Evolutionary conservation across 2,329 filamentous ascomycete genomes (phyloP).

Genomic region (Curvularia spicifera): DNA sequence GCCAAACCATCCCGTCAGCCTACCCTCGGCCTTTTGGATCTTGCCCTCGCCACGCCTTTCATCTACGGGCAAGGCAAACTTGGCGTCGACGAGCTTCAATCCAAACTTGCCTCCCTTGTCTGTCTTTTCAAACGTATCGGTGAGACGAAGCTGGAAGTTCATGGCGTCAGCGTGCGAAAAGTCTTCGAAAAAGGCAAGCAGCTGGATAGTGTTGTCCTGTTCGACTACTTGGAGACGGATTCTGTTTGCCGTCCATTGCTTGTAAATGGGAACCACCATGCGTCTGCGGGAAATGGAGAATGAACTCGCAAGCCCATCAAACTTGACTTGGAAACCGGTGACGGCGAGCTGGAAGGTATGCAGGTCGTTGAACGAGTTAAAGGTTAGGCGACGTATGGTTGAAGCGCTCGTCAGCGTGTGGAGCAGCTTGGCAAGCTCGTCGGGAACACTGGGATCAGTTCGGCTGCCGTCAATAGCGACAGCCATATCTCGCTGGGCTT

Average conservation of each 20-base stretch:
- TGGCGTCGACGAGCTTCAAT: constrained; percentile 84
- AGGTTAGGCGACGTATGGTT: constrained; percentile 72
- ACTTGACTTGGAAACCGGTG: constrained; percentile 75
- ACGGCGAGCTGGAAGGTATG: constrained; percentile 80
- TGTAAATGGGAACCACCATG: constrained; percentile 92
- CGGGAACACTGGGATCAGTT: constrained; percentile 55
- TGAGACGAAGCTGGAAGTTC: constrained; percentile 85
- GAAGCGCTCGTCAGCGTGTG: constrained; percentile 62
- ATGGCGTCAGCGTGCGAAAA: constrained; percentile 87
- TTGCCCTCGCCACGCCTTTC: constrained; percentile 57
- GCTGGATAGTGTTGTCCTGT: constrained; percentile 75
- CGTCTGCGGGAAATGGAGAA: constrained; percentile 83
- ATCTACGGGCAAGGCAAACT: constrained; percentile 78
- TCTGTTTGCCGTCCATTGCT: constrained; percentile 87
- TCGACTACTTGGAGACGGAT: constrained; percentile 82
- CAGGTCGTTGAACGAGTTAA: constrained; percentile 60
- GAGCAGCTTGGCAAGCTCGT: constrained; percentile 69
- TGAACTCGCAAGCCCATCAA: constrained; percentile 64
- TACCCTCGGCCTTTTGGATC: constrained; percentile 57
- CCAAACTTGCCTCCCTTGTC: constrained; percentile 65
- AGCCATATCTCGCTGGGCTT: constrained; percentile 78
- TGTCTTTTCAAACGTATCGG: constrained; percentile 76
- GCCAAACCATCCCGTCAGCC: constrained; percentile 56
- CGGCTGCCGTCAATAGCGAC: constrained; percentile 66
- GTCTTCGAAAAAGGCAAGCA: constrained; percentile 86